Evolutionary conservation across 768 basidiomycete species (phyloP).

Genomic region (Leucosporidium yakuticum): DNA sequence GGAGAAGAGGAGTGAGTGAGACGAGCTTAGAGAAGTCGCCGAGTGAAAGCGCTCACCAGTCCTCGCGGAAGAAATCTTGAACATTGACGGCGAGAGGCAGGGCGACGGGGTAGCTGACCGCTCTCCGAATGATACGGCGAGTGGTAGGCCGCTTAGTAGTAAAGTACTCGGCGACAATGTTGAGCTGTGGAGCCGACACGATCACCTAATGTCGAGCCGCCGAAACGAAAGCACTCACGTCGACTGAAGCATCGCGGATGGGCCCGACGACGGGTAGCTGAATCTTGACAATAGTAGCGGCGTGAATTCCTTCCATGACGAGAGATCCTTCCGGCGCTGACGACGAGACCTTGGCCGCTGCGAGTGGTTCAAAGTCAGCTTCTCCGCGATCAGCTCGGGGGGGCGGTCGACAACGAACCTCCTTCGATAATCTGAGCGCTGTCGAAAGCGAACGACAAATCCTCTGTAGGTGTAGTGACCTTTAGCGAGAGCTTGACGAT

Average conservation of each 20-base stretch:
- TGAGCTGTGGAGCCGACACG: conserved; percentile 48
- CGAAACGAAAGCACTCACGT: conserved; percentile 34
- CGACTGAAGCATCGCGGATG: conserved; percentile 47
- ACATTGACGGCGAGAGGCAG: conserved; percentile 88
- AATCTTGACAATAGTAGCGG: conserved; percentile 33
- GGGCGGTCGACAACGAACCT: not conserved
- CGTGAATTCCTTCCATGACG: conserved; percentile 10
- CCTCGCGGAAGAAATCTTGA: conserved; percentile 88
- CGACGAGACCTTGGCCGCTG: not conserved
- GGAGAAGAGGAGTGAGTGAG: not conserved
- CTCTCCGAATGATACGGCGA: conserved; percentile 53
- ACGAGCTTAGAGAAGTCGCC: not conserved
- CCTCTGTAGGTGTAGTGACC: not conserved
- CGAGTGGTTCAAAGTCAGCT: too few species aligned
- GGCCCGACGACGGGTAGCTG: conserved; percentile 41
- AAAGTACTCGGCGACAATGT: conserved; percentile 61
- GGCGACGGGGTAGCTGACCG: conserved; percentile 58
- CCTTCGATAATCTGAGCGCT: not conserved
- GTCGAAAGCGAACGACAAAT: conserved; percentile 6
- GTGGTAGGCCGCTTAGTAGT: conserved; percentile 55
- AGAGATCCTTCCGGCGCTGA: not conserved
- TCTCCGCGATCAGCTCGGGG: too few species aligned
- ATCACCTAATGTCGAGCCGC: not conserved
- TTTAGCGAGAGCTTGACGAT: conserved; percentile 31
- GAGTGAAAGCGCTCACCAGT: conserved; percentile 52